phyloP scores from a whole-genome alignment of 805 yeast species.

The Spathaspora arborariae region DNA sequence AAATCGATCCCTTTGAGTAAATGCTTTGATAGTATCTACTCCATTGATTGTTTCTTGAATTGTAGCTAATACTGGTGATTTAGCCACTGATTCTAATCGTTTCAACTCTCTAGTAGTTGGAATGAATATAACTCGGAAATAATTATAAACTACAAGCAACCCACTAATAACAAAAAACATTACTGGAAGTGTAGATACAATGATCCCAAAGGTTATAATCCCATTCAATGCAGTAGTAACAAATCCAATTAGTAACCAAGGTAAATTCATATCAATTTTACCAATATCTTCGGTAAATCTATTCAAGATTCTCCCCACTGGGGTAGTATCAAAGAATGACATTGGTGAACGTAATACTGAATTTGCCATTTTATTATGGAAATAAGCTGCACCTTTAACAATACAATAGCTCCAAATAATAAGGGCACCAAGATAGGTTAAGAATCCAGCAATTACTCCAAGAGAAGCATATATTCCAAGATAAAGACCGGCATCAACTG shows the following conservation, averaged over 20 bases:
- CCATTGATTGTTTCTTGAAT: conserved; percentile 36
- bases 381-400: conserved; percentile 26
- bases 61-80: conserved; percentile 32
- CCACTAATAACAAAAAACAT: conserved; percentile 26
- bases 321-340: conserved; percentile 41
- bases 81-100: conserved; percentile 26
- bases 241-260: conserved; percentile 28
- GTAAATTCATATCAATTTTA: conserved; percentile 27
- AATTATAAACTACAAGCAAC: conserved; percentile 27
- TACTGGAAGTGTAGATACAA: conserved; percentile 27
- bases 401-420: conserved; percentile 29
- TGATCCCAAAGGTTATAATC: conserved; percentile 25
- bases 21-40: conserved; percentile 33
- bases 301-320: conserved; percentile 37
- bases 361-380: conserved; percentile 35
- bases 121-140: conserved; percentile 27
- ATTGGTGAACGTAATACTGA: conserved; percentile 36
- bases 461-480: conserved; percentile 22
- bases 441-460: conserved; percentile 26
- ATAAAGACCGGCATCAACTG: conserved; percentile 21
- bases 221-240: conserved; percentile 20
- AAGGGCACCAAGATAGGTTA: conserved; percentile 24
- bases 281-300: conserved; percentile 36
- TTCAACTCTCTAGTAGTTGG: conserved; percentile 35
- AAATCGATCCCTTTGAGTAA: conserved; percentile 26